phyloP scores from a whole-genome alignment of 441 rosid species.

The Arabidopsis lyrata region DNA sequence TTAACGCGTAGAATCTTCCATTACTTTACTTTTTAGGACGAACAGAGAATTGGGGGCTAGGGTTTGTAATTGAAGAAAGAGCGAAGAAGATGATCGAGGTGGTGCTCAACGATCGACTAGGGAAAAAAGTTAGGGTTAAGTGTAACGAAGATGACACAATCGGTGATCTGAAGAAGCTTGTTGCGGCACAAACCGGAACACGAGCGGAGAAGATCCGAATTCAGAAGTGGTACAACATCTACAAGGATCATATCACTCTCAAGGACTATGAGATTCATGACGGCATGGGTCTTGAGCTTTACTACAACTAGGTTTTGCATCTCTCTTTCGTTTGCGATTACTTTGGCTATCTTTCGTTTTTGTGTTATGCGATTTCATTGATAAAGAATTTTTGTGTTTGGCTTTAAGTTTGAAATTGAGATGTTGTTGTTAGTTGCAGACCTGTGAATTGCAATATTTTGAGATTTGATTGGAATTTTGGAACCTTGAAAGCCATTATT shows the following conservation, averaged over 20 bases:
- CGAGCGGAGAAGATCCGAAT: slow-evolving; percentile 78
- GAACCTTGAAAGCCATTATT: background rate
- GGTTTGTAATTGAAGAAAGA: slow-evolving; percentile 1
- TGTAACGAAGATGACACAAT: slow-evolving; percentile 90
- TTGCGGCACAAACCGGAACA: slow-evolving; percentile 87
- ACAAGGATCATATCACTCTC: slow-evolving; percentile 73
- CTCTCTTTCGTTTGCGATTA: background rate
- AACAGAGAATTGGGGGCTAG: background rate
- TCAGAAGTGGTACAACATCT: slow-evolving; percentile 85
- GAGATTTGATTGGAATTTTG: background rate
- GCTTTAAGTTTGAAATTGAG: background rate
- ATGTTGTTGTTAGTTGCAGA: background rate
- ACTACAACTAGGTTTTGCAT: slow-evolving; percentile 50
- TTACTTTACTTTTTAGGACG: background rate
- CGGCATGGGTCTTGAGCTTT: slow-evolving; percentile 79
- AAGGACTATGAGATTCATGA: slow-evolving; percentile 75
- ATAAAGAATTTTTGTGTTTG: background rate
- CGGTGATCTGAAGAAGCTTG: slow-evolving; percentile 91
- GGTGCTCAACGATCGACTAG: slow-evolving; percentile 77
- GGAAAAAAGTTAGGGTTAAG: slow-evolving; percentile 88
- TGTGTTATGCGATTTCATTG: background rate
- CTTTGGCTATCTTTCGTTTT: background rate
- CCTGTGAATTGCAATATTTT: background rate
- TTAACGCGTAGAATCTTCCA: background rate
- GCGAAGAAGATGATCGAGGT: slow-evolving; percentile 72